These are phyloP conservation scores for Calocybe indica DNA, from an alignment of 768 basidiomycete species.

Conservation along the genomic window DNA sequence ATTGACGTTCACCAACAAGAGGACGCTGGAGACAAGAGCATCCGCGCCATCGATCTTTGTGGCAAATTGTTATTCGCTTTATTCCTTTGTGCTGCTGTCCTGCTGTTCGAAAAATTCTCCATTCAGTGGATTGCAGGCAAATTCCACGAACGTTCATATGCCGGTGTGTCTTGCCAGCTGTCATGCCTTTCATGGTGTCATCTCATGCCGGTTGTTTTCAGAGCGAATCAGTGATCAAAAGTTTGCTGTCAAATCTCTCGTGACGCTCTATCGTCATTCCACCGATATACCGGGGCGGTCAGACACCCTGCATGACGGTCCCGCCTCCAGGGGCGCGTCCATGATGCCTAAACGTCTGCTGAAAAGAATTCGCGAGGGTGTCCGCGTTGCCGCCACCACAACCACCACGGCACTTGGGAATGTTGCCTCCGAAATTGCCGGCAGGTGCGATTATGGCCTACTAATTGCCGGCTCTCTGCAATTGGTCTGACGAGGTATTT, in stretches of 20 bases:
- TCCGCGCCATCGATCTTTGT: conserved; percentile 44
- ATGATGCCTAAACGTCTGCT: conserved; percentile 58
- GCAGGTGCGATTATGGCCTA: conserved; percentile 27
- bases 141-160: conserved; percentile 73
- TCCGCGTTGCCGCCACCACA: conserved; percentile 68
- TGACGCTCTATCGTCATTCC: conserved; percentile 75
- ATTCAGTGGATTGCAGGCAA: conserved; percentile 84
- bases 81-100: conserved; percentile 59
- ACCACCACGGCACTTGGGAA: conserved; percentile 70
- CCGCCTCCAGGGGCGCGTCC: conserved; percentile 26
- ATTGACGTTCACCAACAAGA: conserved; percentile 38
- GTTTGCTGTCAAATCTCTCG: conserved; percentile 63
- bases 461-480: too few species aligned
- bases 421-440: conserved; percentile 50
- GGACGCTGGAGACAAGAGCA: conserved; percentile 22
- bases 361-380: conserved; percentile 65
- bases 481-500: background rate
- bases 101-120: conserved; percentile 77
- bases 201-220: conserved; percentile 15
- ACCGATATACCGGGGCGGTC: conserved; percentile 62
- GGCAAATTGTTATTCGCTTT: conserved; percentile 69
- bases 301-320: conserved; percentile 47
- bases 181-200: background rate
- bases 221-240: conserved; percentile 84
- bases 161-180: conserved; percentile 5